Percentiles rank a stretch among this genome's conserved stretches.
phyloP scores from a whole-genome alignment of 2,329 filamentous ascomycete species.

The Colletotrichum simmondsii region DNA sequence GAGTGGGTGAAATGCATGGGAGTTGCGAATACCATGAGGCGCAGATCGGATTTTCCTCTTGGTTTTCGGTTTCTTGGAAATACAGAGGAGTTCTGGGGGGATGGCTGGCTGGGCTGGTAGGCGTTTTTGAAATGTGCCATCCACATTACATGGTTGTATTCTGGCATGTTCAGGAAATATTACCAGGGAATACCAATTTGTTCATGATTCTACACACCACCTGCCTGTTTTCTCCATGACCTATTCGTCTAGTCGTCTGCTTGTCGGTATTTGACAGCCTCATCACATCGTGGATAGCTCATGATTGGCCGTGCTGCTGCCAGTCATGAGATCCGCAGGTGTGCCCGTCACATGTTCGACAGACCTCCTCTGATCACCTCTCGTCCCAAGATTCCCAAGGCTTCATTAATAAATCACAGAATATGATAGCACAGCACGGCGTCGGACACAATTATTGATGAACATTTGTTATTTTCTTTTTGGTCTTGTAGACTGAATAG shows the following conservation, averaged over 20 bases:
- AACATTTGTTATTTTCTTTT: slow-evolving; percentile 37
- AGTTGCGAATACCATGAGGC: not conserved
- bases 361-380: not conserved
- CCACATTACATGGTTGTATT: not conserved
- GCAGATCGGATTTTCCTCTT: not conserved
- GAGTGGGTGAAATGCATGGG: not conserved
- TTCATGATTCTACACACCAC: not conserved
- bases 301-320: not conserved
- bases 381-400: not conserved
- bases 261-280: not conserved
- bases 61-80: not conserved
- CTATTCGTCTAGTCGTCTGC: no score
- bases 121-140: slow-evolving; percentile 2
- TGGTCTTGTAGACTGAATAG: slow-evolving; percentile 35
- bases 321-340: not conserved
- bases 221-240: not conserved
- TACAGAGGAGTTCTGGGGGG: not conserved
- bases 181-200: slow-evolving; percentile 20
- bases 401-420: not conserved
- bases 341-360: not conserved
- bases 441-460: slow-evolving; percentile 21
- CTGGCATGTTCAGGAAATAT: slow-evolving; percentile 3
- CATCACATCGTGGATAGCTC: not conserved
- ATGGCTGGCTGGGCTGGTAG: not conserved
- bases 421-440: not conserved